phyloP scores from a whole-genome alignment of 192 early-diverging fungal species.

The Podila horticola region DNA sequence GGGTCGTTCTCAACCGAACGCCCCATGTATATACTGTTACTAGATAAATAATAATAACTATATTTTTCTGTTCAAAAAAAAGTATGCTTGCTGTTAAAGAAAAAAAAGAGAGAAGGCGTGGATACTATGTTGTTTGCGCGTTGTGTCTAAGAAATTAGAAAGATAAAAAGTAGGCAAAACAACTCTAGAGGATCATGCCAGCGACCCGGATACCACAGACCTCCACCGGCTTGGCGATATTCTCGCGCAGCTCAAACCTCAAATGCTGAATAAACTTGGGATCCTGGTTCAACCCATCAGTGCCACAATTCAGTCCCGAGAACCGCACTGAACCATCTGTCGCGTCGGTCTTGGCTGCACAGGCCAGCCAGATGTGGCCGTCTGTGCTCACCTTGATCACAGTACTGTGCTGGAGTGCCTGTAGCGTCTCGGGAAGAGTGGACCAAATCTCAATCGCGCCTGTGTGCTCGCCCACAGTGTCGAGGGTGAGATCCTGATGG shows the following conservation, averaged over 20 bases:
- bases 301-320: conserved; percentile 19
- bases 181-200: conserved; percentile 32
- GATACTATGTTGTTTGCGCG: background rate
- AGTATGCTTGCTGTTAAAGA: background rate
- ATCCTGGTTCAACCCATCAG: conserved; percentile 30
- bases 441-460: conserved; percentile 39
- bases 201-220: conserved; percentile 44
- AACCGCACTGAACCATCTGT: conserved; percentile 25
- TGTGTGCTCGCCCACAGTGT: conserved; percentile 14
- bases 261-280: conserved; percentile 29
- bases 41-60: background rate
- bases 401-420: conserved; percentile 13
- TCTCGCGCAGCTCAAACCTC: conserved; percentile 36
- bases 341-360: conserved; percentile 16
- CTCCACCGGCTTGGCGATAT: conserved; percentile 22
- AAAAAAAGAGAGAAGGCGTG: background rate
- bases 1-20: too few relatives aligned
- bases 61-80: background rate
- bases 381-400: conserved; percentile 47
- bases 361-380: conserved; percentile 35
- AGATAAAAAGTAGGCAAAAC: background rate
- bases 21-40: too few relatives aligned
- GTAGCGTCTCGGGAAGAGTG: conserved; percentile 13
- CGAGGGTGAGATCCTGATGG: background rate
- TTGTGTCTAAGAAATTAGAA: background rate